A percentile compares a stretch with the other conserved stretches of the same genome.
Conservation (phyloP, 805 yeast genomes). For the Candida khao-thaluensis region DNA sequence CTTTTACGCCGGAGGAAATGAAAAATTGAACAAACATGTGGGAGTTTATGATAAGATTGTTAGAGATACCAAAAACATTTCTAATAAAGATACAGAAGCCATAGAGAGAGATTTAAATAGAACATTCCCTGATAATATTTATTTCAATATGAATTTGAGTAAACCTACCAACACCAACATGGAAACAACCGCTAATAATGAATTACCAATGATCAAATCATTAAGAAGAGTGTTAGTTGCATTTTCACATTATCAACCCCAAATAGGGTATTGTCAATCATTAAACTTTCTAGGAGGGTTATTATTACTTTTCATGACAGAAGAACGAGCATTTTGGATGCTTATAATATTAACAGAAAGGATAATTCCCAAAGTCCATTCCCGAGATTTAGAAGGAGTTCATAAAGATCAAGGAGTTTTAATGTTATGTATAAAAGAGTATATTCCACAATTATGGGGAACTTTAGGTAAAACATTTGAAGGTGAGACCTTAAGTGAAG, state of each 20-base stretch:
- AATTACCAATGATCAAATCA: slow-evolving; percentile 65
- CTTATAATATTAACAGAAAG: slow-evolving; percentile 82
- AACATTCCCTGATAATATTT: slow-evolving; percentile 90
- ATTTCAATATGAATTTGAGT: slow-evolving; percentile 52
- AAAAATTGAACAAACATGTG: slow-evolving; percentile 60
- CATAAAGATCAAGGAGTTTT: slow-evolving; percentile 93
- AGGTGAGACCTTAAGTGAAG: slow-evolving; percentile 40
- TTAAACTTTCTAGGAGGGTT: slow-evolving; percentile 90
- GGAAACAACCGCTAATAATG: slow-evolving; percentile 24
- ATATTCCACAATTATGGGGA: slow-evolving; percentile 78
- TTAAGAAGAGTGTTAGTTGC: slow-evolving; percentile 79
- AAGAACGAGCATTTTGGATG: slow-evolving; percentile 95
- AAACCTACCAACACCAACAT: slow-evolving; percentile 2
- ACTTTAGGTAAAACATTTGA: slow-evolving; percentile 42
- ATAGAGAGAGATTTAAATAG: slow-evolving; percentile 92
- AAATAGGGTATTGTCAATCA: slow-evolving; percentile 94
- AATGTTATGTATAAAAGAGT: slow-evolving; percentile 81
- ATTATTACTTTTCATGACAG: slow-evolving; percentile 78
- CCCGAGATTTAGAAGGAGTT: slow-evolving; percentile 87
- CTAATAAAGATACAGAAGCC: slow-evolving; percentile 81
- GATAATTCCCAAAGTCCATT: slow-evolving; percentile 89
- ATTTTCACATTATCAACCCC: slow-evolving; percentile 82
- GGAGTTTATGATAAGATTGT: slow-evolving; percentile 77
- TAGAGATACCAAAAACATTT: slow-evolving; percentile 49
- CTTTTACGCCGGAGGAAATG: slow-evolving; percentile 85